Conservation (phyloP, 2,329 filamentous ascomycete species). For the Botrytis medusae region DNA sequence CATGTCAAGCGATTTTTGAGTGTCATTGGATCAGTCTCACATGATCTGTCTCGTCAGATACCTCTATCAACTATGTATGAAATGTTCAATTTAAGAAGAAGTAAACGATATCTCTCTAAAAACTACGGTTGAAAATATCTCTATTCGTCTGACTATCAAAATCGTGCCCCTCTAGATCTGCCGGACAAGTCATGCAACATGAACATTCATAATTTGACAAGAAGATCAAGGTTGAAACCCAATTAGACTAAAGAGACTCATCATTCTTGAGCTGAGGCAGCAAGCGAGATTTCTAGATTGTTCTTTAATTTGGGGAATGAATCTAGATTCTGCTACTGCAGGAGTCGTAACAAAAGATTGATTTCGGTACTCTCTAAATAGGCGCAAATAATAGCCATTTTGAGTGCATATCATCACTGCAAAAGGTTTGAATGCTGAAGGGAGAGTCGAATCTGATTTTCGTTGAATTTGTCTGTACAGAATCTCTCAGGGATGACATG, state of each 20-base stretch:
- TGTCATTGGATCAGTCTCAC: neutral
- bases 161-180: no score
- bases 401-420: neutral
- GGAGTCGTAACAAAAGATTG: neutral
- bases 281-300: neutral
- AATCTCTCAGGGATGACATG: neutral
- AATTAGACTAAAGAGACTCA: neutral
- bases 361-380: neutral
- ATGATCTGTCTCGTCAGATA: neutral
- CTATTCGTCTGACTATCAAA: no score
- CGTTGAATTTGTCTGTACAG: neutral
- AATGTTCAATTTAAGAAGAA: accelerated
- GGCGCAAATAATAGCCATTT: neutral
- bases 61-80: neutral
- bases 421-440: neutral
- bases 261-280: neutral
- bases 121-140: no score
- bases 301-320: neutral
- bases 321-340: neutral
- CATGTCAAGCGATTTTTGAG: neutral
- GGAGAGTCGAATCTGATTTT: neutral
- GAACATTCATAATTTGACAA: neutral
- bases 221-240: neutral
- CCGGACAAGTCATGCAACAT: no score
- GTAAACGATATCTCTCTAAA: no score